Conservation (phyloP, 495 filamentous ascomycete species). For the Trichoderma parareesei region DNA sequence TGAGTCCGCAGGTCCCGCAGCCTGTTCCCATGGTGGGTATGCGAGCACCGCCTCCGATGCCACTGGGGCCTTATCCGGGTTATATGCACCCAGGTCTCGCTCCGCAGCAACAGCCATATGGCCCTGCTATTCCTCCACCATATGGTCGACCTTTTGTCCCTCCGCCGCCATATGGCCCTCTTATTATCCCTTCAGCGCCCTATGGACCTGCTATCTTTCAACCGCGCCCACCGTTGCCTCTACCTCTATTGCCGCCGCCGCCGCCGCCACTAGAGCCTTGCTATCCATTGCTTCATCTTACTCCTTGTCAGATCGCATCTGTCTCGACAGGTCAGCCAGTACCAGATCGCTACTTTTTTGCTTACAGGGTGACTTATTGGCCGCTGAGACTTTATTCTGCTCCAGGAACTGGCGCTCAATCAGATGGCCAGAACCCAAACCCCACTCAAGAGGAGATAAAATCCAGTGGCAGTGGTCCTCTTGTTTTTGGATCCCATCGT, state of each 20-base stretch:
- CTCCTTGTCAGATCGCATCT: background rate
- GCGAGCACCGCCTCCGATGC: background rate
- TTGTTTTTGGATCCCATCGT: background rate
- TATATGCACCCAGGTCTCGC: background rate
- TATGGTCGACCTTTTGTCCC: no score
- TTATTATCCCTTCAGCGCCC: no score
- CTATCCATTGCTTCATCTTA: background rate
- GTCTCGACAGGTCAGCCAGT: background rate
- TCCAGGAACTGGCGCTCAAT: background rate
- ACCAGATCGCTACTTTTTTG: background rate
- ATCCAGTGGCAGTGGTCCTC: background rate
- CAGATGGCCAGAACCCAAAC: background rate
- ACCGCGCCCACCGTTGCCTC: background rate
- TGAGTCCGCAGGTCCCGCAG: background rate
- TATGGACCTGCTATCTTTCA: background rate
- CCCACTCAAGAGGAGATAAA: background rate
- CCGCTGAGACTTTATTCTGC: background rate
- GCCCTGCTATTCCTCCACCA: no score
- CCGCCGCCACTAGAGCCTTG: background rate
- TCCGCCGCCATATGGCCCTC: no score
- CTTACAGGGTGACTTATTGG: background rate
- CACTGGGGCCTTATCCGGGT: background rate
- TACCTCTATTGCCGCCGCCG: background rate
- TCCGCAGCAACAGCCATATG: background rate
- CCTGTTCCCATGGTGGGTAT: background rate